Evolutionary conservation across 1,284 basidiomycete genomes (phyloP).

Genomic region (Cryptococcus sp.): DNA sequence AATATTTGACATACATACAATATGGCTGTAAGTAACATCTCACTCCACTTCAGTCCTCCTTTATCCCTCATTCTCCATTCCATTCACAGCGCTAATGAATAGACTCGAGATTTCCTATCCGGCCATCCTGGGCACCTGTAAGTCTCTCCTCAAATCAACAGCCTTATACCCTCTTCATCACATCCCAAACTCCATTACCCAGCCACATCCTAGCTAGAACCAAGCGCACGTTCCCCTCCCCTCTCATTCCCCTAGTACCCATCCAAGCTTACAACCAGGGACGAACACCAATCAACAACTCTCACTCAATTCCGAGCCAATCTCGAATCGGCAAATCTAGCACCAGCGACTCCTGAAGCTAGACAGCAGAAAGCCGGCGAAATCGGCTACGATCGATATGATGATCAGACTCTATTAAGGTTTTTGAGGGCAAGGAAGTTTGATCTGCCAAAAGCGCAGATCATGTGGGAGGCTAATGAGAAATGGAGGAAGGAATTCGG

Average conservation of each 20-base stretch:
- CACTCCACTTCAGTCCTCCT: conserved; percentile 2
- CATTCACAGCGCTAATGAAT: not conserved
- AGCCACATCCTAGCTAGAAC: not conserved
- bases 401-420: conserved; percentile 73
- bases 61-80: not conserved
- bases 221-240: not conserved
- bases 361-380: conserved; percentile 21
- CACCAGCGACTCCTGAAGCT: conserved; percentile 33
- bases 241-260: not conserved
- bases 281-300: conserved; percentile 62
- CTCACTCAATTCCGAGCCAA: conserved; percentile 69
- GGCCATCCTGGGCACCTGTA: conserved; percentile 77
- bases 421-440: conserved; percentile 94
- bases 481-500: conserved; percentile 87
- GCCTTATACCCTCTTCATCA: too few relatives aligned
- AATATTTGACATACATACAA: not conserved
- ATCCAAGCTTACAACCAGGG: conserved; percentile 27
- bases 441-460: conserved; percentile 73
- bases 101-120: conserved; percentile 55
- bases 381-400: conserved; percentile 61
- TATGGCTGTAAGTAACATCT: not conserved
- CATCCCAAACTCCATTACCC: not conserved
- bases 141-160: conserved; percentile 15
- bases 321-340: conserved; percentile 49
- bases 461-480: conserved; percentile 78